A percentile compares a stretch with the other conserved stretches of the same genome.
Evolutionary conservation across 768 basidiomycete species (phyloP).

Genomic region (Macrolepiota dolichaula): DNA sequence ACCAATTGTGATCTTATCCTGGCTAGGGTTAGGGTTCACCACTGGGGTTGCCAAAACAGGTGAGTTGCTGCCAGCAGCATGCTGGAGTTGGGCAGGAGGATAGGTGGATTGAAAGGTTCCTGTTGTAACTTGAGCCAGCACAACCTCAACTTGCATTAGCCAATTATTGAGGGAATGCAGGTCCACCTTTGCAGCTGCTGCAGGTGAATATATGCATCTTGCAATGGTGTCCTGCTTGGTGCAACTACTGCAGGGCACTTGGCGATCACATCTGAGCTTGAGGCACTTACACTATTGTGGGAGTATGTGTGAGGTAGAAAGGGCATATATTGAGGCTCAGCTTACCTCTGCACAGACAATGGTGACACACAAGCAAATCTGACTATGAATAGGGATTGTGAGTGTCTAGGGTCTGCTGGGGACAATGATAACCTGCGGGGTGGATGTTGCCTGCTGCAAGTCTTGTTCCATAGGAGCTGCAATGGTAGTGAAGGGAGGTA

Average conservation of each 20-base stretch:
- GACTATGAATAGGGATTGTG: slow-evolving; percentile 11
- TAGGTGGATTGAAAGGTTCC: slow-evolving; percentile 37
- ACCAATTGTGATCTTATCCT: not conserved
- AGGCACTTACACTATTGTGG: slow-evolving; percentile 75
- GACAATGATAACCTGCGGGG: not conserved
- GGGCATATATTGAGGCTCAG: not conserved
- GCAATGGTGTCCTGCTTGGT: slow-evolving; percentile 73
- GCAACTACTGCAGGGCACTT: slow-evolving; percentile 74
- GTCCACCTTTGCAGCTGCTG: slow-evolving; percentile 87
- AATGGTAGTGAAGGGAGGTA: slow-evolving; percentile 3
- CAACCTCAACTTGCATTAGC: slow-evolving; percentile 64
- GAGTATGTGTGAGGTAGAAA: slow-evolving; percentile 7
- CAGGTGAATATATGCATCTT: slow-evolving; percentile 75
- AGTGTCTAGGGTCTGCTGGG: not conserved
- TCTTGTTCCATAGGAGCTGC: slow-evolving; percentile 9
- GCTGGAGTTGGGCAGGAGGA: slow-evolving; percentile 19
- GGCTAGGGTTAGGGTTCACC: not conserved
- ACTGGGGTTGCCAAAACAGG: slow-evolving; percentile 5
- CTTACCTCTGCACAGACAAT: slow-evolving; percentile 19
- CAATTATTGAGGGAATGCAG: slow-evolving; percentile 83
- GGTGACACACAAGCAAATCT: slow-evolving; percentile 17
- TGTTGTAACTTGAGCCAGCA: slow-evolving; percentile 46
- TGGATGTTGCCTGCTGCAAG: slow-evolving; percentile 2
- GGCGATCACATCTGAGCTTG: slow-evolving; percentile 82
- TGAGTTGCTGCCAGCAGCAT: not conserved